Base-by-base conservation (phyloP, 139 green algal species). In the Tetradesmus lagerheimii region DNA sequence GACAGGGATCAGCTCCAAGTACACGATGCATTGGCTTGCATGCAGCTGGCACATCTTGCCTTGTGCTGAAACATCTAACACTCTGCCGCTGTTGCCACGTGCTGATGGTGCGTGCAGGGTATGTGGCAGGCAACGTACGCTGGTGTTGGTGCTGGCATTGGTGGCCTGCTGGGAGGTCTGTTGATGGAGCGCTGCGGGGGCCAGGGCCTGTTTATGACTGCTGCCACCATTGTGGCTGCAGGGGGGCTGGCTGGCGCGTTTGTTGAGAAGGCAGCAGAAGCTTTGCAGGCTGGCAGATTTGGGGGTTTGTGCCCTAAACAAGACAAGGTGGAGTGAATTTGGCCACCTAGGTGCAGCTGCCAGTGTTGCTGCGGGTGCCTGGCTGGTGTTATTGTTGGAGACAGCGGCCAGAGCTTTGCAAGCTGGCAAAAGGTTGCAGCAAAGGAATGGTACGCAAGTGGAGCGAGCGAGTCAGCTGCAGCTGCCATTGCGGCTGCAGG, bases 101-200 rank as follows among this genome's bases (percentile, higher is more conserved):
- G 53, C 78, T 64, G 78, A 1, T 53, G 47, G n/a, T 74, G 0
- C 25, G 0, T 78, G 66, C 84, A 94, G 90, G 92, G 90, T 12
- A 27, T 94, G 18, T 91, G 91, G n/a, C 85, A 92, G 57, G 67
- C 89, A 0, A 41, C 89, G 18, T 93, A 90, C 81, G 37, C 29
- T 23, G 92, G 92, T 35, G 15, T 94, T 0, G 92, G 90, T 18
- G 75, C 43, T 39, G 92, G 92, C 4, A 6, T 91, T 8, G 92
- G 92, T 18, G 90, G 90, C 2, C 75, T 94, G 64, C 41, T 91
- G 53, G 88, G 92, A 23, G 90, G 90, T 3, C 29, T 90, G 62
- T 34, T 94, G 11, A 85, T 92, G 80, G 81, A 89, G 23, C 45
- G 41, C 0, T 53, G 78, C 25, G 92, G 92, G 14, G 85, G 88